Evolutionary conservation across 495 filamentous ascomycete species (phyloP).

Genomic region (Cryomyces antarcticus): DNA sequence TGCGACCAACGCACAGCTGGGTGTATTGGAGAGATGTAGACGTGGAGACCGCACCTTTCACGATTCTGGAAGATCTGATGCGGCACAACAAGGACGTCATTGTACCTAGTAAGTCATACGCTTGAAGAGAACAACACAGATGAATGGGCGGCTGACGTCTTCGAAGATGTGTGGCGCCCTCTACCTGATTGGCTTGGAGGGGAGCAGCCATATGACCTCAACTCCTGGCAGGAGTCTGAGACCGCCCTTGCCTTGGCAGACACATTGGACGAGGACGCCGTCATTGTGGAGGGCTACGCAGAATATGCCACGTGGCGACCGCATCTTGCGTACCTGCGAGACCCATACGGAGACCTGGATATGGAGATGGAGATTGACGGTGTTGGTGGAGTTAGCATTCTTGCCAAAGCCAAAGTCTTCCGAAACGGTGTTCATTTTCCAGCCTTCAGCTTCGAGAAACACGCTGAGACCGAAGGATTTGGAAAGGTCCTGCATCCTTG

Average conservation of each 20-base stretch:
- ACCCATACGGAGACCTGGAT: constrained; percentile 93
- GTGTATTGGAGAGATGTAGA: constrained; percentile 99
- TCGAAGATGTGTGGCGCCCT: constrained; percentile 91
- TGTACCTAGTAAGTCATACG: constrained; percentile 70
- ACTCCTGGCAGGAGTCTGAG: constrained; percentile 98
- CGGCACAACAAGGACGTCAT: constrained; percentile 97
- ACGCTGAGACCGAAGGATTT: constrained; percentile 96
- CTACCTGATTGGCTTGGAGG: constrained; percentile 97
- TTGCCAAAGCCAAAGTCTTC: constrained; percentile 91
- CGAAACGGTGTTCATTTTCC: constrained; percentile 91
- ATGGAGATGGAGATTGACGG: constrained; percentile 99
- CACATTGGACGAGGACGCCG: constrained; percentile 90
- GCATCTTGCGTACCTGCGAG: constrained; percentile 89
- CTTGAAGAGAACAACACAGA: background rate
- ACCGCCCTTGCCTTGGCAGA: constrained; percentile 87
- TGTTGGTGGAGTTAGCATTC: constrained; percentile 89
- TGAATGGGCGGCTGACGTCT: constrained; percentile 1
- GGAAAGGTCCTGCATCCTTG: constrained; percentile 52
- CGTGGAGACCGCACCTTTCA: constrained; percentile 88
- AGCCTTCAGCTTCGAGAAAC: constrained; percentile 95
- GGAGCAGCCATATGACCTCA: constrained; percentile 96
- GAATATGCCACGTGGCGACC: constrained; percentile 98
- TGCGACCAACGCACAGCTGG: constrained; percentile 93
- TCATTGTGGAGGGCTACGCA: constrained; percentile 97
- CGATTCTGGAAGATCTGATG: constrained; percentile 96